phyloP scores from a whole-genome alignment of 2,329 filamentous ascomycete species.

The Taxawa tesnikishii region DNA sequence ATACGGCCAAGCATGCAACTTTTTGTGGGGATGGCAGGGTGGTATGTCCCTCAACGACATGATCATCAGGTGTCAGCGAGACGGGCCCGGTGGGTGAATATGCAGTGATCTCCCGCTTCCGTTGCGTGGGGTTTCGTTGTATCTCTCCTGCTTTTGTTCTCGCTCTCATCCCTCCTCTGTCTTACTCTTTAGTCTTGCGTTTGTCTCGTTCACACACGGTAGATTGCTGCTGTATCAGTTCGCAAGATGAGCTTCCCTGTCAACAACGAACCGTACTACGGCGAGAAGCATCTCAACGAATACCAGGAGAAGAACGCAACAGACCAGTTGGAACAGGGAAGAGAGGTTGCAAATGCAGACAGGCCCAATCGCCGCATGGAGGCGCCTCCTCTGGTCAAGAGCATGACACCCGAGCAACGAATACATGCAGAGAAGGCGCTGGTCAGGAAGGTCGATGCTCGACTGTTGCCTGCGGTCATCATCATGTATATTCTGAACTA shows the following conservation, averaged over 20 bases:
- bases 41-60: too few relatives aligned
- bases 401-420: constrained; percentile 7
- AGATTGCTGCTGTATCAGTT: too few relatives aligned
- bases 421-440: constrained; percentile 37
- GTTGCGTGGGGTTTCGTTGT: too few relatives aligned
- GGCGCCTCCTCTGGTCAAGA: constrained; percentile 5
- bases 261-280: neutral
- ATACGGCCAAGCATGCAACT: too few relatives aligned
- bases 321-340: constrained; percentile 2
- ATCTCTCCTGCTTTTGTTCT: too few relatives aligned
- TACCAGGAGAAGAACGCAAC: constrained; percentile 3
- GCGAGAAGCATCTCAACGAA: neutral
- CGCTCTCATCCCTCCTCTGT: too few relatives aligned
- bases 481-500: constrained; percentile 72
- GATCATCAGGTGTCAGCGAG: too few relatives aligned
- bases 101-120: too few relatives aligned
- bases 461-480: constrained; percentile 56
- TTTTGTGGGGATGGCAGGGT: too few relatives aligned
- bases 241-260: neutral
- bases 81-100: too few relatives aligned
- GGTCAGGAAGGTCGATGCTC: constrained; percentile 57
- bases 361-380: constrained; percentile 2
- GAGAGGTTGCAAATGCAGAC: constrained; percentile 5
- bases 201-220: too few relatives aligned
- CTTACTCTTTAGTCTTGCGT: too few relatives aligned